Evolutionary conservation across 2,329 filamentous ascomycete species (phyloP).

Genomic region (Tolypocladium album): DNA sequence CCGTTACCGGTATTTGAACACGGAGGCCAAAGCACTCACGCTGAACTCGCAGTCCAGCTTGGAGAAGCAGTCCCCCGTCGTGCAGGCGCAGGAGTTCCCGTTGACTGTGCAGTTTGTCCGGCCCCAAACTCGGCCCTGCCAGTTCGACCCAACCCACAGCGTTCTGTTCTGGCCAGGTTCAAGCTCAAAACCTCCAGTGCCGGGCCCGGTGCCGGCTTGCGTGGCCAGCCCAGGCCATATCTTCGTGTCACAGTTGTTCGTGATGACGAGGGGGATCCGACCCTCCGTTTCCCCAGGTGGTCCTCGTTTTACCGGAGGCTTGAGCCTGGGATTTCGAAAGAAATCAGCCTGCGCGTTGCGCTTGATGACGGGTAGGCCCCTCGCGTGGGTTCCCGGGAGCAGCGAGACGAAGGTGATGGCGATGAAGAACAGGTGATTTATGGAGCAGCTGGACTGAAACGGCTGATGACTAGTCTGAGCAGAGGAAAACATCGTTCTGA

Average conservation of each 20-base stretch:
- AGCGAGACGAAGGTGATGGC: conserved; percentile 10
- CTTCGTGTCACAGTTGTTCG: conserved; percentile 59
- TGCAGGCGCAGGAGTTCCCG: conserved; percentile 54
- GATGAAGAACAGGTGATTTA: conserved; percentile 11
- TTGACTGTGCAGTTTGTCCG: conserved; percentile 76
- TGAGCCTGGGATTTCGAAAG: conserved; percentile 13
- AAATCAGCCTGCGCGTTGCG: conserved; percentile 16
- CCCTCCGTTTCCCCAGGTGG: conserved; percentile 22
- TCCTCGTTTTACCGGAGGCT: conserved; percentile 14
- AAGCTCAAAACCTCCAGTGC: conserved; percentile 58
- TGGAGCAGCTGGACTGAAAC: conserved; percentile 3
- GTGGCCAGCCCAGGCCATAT: conserved; percentile 71
- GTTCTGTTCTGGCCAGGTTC: conserved; percentile 43
- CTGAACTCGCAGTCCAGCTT: conserved; percentile 58
- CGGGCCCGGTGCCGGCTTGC: conserved; percentile 58
- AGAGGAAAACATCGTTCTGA: not conserved
- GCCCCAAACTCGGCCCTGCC: conserved; percentile 76
- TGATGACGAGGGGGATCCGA: conserved; percentile 51
- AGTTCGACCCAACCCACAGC: conserved; percentile 59
- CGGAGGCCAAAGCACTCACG: conserved; percentile 31
- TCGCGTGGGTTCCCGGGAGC: conserved; percentile 7
- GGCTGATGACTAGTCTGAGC: not conserved
- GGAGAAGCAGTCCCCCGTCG: conserved; percentile 67
- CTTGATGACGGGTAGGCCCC: conserved; percentile 5
- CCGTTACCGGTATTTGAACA: not conserved